phyloP scores from a whole-genome alignment of 2,329 filamentous ascomycete species.

The Blastomyces gilchristii region DNA sequence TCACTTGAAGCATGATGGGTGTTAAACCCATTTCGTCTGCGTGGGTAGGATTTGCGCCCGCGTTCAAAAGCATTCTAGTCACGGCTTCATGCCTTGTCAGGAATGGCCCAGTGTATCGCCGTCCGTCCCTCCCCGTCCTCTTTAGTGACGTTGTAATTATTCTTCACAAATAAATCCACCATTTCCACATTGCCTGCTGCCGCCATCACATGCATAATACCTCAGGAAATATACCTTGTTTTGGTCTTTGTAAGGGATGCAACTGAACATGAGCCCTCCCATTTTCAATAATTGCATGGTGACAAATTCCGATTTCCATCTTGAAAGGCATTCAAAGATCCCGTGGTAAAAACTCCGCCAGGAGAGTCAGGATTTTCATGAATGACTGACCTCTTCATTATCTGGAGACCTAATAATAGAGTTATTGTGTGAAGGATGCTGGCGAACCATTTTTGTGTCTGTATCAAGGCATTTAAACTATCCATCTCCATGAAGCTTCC shows the following conservation, averaged over 20 bases:
- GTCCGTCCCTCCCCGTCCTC: neutral
- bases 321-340: neutral
- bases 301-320: neutral
- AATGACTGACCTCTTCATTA: neutral
- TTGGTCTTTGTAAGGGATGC: too few relatives aligned
- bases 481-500: neutral
- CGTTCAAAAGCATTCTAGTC: neutral
- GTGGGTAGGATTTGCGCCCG: neutral
- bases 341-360: neutral
- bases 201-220: neutral
- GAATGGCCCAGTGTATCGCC: neutral
- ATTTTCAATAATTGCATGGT: neutral
- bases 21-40: neutral
- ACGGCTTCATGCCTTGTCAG: neutral
- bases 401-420: neutral
- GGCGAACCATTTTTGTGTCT: neutral
- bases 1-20: neutral
- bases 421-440: neutral
- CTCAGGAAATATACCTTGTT: neutral
- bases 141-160: neutral
- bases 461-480: neutral
- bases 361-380: too few relatives aligned
- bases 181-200: neutral
- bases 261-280: neutral
- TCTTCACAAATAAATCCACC: neutral